Conservation (phyloP, 345 rosid genomes). For the Citrus unshiu region DNA sequence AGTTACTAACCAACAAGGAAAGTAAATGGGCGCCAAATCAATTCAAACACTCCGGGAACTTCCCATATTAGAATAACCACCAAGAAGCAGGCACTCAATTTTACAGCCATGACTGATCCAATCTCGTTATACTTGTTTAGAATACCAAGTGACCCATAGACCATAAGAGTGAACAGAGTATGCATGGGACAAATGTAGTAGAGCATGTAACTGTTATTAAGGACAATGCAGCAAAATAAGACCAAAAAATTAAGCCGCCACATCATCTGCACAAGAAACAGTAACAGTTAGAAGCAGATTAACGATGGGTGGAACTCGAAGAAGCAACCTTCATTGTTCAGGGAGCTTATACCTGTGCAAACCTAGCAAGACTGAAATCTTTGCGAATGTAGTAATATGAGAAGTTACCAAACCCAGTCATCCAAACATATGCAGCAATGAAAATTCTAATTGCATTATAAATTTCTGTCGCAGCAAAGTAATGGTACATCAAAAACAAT, state of each 20-base stretch:
- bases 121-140: conserved; percentile 84
- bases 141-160: conserved; percentile 91
- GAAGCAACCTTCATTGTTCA: not conserved
- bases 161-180: conserved; percentile 98
- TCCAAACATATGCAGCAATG: conserved; percentile 99
- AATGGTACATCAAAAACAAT: conserved; percentile 97
- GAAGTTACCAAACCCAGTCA: conserved; percentile 99
- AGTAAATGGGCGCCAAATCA: conserved; percentile 91
- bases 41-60: conserved; percentile 88
- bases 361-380: conserved; percentile 91
- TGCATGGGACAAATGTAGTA: conserved; percentile 99
- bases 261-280: conserved; percentile 78
- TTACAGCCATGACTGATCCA: conserved; percentile 72
- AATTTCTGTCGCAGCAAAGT: conserved; percentile 94
- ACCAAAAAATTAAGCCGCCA: conserved; percentile 99
- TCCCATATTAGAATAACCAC: conserved; percentile 92
- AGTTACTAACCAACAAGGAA: conserved; percentile 70
- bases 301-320: conserved; percentile 5
- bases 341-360: conserved; percentile 75
- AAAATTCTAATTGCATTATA: conserved; percentile 92
- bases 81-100: conserved; percentile 70
- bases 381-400: conserved; percentile 98
- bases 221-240: conserved; percentile 74
- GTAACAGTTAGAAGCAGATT: conserved; percentile 21
- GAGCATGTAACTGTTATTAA: conserved; percentile 84